A percentile compares a stretch with the other conserved stretches of the same genome.
phyloP scores from a whole-genome alignment of 169 alveolate genomes.

The Plasmodium gaboni region DNA sequence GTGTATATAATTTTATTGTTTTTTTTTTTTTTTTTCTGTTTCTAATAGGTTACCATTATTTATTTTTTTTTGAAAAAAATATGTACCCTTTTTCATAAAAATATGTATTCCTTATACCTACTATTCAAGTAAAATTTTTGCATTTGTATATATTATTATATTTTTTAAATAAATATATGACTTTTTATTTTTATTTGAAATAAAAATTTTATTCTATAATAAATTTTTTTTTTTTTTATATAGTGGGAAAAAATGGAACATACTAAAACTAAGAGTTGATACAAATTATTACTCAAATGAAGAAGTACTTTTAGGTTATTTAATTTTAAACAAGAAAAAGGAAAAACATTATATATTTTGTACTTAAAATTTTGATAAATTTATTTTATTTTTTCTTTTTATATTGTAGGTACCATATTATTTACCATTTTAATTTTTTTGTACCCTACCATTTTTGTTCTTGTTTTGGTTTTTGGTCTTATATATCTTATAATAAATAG shows the following conservation, averaged over 20 bases:
- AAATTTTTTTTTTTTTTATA: neutral
- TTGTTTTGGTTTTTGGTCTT: constrained; percentile 37
- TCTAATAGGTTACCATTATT: constrained; percentile 30
- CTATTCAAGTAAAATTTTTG: constrained; percentile 42
- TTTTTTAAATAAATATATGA: neutral
- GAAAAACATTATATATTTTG: neutral
- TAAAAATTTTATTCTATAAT: neutral
- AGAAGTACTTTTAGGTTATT: constrained; percentile 58
- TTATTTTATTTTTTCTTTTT: neutral
- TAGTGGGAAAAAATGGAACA: constrained; percentile 75
- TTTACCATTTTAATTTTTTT: constrained; percentile 53
- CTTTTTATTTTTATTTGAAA: neutral
- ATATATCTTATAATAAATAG: constrained; percentile 32
- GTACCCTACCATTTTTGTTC: constrained; percentile 49
- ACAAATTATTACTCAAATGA: constrained; percentile 62
- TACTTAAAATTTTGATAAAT: neutral
- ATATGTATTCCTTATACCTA: constrained; percentile 47
- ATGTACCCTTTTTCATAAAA: constrained; percentile 36
- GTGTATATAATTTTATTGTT: too few species aligned
- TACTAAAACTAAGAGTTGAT: constrained; percentile 54
- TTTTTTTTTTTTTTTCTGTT: neutral
- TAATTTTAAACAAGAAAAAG: neutral
- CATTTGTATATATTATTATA: too few species aligned
- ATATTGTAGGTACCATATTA: constrained; percentile 35
- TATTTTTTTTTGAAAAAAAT: constrained; percentile 28